These are phyloP conservation scores for Ophiostoma sp. DNA, from an alignment of 2,329 filamentous ascomycete species.

Conservation along the genomic window DNA sequence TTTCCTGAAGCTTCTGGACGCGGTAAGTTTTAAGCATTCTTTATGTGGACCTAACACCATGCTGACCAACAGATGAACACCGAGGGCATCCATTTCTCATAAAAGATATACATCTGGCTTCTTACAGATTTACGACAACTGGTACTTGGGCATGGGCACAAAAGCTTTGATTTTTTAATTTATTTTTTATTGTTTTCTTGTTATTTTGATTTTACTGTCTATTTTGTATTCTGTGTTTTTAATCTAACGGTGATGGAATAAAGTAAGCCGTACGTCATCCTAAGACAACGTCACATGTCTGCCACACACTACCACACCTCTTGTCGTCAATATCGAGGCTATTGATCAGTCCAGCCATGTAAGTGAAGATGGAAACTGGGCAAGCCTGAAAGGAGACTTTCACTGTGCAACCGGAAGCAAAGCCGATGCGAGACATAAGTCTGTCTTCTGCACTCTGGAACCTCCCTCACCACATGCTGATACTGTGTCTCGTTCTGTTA, in stretches of 20 bases:
- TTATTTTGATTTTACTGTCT: not conserved
- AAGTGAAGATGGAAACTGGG: too few relatives aligned
- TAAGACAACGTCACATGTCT: too few relatives aligned
- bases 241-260: not conserved
- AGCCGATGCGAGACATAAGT: not conserved
- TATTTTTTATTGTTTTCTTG: not conserved
- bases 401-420: not conserved
- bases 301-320: too few relatives aligned
- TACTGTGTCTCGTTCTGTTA: too few relatives aligned
- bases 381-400: too few relatives aligned
- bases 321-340: too few relatives aligned
- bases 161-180: not conserved
- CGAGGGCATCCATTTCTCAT: slow-evolving; percentile 20
- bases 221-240: not conserved
- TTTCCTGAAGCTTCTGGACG: slow-evolving; percentile 72
- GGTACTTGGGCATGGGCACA: not conserved
- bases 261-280: not conserved
- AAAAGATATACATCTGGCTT: not conserved
- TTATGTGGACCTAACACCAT: not conserved
- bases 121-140: not conserved
- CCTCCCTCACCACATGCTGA: too few relatives aligned
- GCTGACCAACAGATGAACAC: slow-evolving; percentile 23
- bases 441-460: not conserved
- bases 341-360: too few relatives aligned
- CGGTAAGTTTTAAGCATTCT: slow-evolving; percentile 34